Percentiles rank a stretch among this genome's conserved stretches.
These are phyloP conservation scores for Coemansia sp. DNA, from an alignment of 192 early-diverging fungal species.

Conservation along the genomic window DNA sequence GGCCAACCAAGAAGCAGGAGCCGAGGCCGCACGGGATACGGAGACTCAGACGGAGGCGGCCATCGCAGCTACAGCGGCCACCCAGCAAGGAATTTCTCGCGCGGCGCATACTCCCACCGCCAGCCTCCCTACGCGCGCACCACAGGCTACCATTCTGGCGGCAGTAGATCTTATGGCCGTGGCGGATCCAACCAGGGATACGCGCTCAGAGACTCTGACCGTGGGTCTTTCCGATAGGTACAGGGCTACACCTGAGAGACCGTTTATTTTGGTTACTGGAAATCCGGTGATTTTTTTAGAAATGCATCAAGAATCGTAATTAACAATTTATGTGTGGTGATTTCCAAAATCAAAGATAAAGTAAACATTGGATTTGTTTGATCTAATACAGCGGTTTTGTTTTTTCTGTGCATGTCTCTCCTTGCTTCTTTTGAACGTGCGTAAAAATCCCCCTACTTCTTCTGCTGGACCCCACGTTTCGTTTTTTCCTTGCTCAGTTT, in stretches of 20 bases:
- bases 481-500: neutral
- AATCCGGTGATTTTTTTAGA: neutral
- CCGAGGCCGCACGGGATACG: slow-evolving; percentile 17
- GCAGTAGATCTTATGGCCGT: neutral
- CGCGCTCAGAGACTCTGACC: neutral
- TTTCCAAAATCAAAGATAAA: neutral
- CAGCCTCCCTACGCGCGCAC: slow-evolving; percentile 44
- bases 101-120: slow-evolving; percentile 17
- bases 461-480: neutral
- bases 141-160: neutral
- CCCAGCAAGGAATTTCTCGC: slow-evolving; percentile 11
- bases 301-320: neutral
- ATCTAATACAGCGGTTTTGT: slow-evolving; percentile 9
- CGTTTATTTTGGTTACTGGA: neutral
- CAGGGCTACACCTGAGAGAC: neutral
- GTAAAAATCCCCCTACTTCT: neutral
- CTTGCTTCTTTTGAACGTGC: neutral
- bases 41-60: slow-evolving; percentile 20
- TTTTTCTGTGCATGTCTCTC: neutral
- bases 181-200: slow-evolving; percentile 5
- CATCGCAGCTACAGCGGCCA: slow-evolving; percentile 7
- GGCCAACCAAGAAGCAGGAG: slow-evolving; percentile 23
- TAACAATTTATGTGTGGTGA: neutral
- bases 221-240: neutral
- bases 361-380: slow-evolving; percentile 17